Evolutionary conservation across 1,139 yeast species (phyloP).

Genomic region (Diutina sp.): DNA sequence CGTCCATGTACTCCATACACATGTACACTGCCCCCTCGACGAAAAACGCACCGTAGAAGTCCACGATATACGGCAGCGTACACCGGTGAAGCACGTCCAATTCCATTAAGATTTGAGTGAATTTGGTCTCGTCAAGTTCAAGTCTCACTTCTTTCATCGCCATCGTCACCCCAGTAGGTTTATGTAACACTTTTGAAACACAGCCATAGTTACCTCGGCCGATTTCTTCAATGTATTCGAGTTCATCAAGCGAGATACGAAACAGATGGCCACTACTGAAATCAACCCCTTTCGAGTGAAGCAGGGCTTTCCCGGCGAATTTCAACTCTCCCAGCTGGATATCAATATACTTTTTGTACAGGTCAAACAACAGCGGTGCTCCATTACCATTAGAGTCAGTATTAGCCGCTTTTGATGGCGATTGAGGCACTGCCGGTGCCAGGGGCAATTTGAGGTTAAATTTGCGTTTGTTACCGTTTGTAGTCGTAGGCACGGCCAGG

Average conservation of each 20-base stretch:
- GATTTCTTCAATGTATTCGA: slow-evolving; percentile 72
- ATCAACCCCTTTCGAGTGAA: slow-evolving; percentile 86
- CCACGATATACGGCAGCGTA: slow-evolving; percentile 81
- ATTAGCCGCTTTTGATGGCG: neutral
- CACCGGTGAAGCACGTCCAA: slow-evolving; percentile 87
- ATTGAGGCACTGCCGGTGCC: neutral
- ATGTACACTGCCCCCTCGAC: slow-evolving; percentile 97
- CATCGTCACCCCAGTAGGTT: slow-evolving; percentile 88
- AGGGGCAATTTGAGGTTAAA: slow-evolving; percentile 20
- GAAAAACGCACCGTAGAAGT: slow-evolving; percentile 93
- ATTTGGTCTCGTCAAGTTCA: slow-evolving; percentile 83
- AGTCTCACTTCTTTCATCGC: slow-evolving; percentile 95
- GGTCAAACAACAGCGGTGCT: slow-evolving; percentile 44
- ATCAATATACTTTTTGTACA: slow-evolving; percentile 79
- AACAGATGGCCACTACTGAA: slow-evolving; percentile 83
- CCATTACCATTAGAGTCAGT: neutral
- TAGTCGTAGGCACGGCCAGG: slow-evolving; percentile 13
- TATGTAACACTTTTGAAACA: slow-evolving; percentile 82
- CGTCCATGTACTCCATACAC: slow-evolving; percentile 98
- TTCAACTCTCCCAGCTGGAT: slow-evolving; percentile 84
- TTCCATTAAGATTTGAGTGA: slow-evolving; percentile 92
- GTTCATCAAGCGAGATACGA: slow-evolving; percentile 74
- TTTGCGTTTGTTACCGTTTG: slow-evolving; percentile 26
- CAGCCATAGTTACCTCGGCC: slow-evolving; percentile 96
- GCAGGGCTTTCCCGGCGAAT: slow-evolving; percentile 86